Conservation (phyloP, 805 yeast genomes). For the Saccharomyces eubayanus region DNA sequence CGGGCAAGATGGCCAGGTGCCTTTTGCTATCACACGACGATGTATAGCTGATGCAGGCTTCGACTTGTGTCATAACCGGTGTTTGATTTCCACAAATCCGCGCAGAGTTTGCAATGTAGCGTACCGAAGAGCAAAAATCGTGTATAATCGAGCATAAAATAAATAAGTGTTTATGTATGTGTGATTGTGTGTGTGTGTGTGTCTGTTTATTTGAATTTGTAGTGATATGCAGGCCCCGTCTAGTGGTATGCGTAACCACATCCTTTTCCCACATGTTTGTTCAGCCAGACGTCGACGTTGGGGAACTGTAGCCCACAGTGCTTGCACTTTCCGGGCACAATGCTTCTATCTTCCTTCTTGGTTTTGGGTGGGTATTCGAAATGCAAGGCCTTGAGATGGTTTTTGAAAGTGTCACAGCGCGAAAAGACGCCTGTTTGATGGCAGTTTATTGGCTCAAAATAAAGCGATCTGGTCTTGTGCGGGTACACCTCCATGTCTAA, state of each 20-base stretch:
- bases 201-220: not conserved
- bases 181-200: not conserved
- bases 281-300: constrained; percentile 73
- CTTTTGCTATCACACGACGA: not conserved
- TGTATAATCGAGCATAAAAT: not conserved
- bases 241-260: constrained; percentile 23
- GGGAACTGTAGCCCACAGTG: constrained; percentile 58
- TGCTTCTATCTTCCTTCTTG: constrained; percentile 59
- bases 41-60: not conserved
- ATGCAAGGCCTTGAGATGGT: constrained; percentile 80
- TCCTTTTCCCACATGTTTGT: constrained; percentile 50
- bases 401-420: constrained; percentile 83
- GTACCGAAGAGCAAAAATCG: not conserved
- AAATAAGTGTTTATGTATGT: not conserved
- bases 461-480: constrained; percentile 8
- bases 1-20: not conserved
- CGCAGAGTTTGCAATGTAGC: not conserved
- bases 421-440: constrained; percentile 79
- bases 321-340: constrained; percentile 65
- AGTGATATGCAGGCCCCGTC: not conserved
- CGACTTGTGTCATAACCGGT: not conserved
- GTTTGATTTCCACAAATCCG: too few relatives aligned
- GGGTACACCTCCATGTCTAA: constrained; percentile 21
- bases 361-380: constrained; percentile 82
- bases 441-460: constrained; percentile 34